A percentile compares a stretch with the other conserved stretches of the same genome.
These are phyloP conservation scores for Blepharisma japonicum DNA, from an alignment of 73 alveolate genomes.

Conservation along the genomic window DNA sequence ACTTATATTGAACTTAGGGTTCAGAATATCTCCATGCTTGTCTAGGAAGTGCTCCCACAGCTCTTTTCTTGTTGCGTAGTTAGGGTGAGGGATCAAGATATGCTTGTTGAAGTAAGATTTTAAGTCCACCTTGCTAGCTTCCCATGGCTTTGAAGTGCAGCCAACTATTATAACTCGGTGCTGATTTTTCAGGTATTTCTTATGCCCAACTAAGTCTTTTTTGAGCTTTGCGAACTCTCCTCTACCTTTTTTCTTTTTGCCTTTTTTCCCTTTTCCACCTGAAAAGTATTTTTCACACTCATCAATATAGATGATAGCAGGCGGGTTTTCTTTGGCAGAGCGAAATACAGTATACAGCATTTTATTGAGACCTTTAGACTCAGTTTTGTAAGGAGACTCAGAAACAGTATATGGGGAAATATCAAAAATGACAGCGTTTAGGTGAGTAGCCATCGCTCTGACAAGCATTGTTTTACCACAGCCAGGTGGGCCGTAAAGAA, in stretches of 20 bases:
- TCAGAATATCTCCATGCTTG: slow-evolving; percentile 55
- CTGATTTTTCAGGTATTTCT: slow-evolving; percentile 64
- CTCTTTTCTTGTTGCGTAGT: slow-evolving; percentile 66
- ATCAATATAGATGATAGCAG: slow-evolving; percentile 81
- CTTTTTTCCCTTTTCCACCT: slow-evolving; percentile 66
- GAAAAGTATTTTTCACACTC: slow-evolving; percentile 81
- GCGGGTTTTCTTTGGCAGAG: slow-evolving; percentile 81
- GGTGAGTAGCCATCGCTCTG: slow-evolving; percentile 92
- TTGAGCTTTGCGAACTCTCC: slow-evolving; percentile 53
- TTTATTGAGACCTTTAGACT: slow-evolving; percentile 67
- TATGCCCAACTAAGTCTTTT: slow-evolving; percentile 49
- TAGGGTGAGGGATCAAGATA: slow-evolving; percentile 79
- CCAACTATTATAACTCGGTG: slow-evolving; percentile 77
- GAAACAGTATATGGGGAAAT: slow-evolving; percentile 66
- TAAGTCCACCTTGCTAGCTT: slow-evolving; percentile 63
- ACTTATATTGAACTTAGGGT: slow-evolving; percentile 70
- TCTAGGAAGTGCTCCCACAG: slow-evolving; percentile 73
- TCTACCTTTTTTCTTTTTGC: slow-evolving; percentile 64
- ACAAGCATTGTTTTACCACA: slow-evolving; percentile 94
- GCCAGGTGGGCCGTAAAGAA: slow-evolving; percentile 97
- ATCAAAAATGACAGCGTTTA: slow-evolving; percentile 90
- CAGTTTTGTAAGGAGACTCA: slow-evolving; percentile 45
- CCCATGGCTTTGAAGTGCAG: slow-evolving; percentile 73
- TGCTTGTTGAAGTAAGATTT: slow-evolving; percentile 75
- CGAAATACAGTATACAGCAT: slow-evolving; percentile 69